Conservation (phyloP, 176 grass and related monocot species). For the Eragrostis nindensis region DNA sequence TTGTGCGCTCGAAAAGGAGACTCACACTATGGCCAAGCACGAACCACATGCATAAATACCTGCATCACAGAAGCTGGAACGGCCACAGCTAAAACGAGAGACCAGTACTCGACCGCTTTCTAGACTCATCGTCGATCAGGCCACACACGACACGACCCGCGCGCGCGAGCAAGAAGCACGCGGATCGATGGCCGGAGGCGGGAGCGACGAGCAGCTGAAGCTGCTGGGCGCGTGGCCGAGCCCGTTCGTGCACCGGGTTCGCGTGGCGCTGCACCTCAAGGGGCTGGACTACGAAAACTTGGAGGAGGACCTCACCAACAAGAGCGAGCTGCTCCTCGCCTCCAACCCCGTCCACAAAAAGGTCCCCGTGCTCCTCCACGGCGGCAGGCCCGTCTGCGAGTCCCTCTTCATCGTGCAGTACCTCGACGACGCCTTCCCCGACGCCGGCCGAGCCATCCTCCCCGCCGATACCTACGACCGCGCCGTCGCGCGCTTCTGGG, state of each 20-base stretch:
- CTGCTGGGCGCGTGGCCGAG: constrained; percentile 48
- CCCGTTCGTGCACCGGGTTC: constrained; percentile 47
- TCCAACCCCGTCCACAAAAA: constrained; percentile 71
- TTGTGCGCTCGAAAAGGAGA: no score
- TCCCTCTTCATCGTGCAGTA: constrained; percentile 64
- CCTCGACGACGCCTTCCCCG: constrained; percentile 57
- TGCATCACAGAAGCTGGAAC: no score
- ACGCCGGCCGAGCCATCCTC: constrained; percentile 13
- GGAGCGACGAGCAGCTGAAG: not conserved
- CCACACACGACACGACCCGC: no score
- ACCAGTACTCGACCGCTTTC: no score
- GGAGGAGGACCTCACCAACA: constrained; percentile 38
- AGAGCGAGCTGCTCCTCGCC: constrained; percentile 62
- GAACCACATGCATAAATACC: no score
- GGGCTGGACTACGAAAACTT: constrained; percentile 44
- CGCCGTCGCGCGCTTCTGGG: constrained; percentile 63
- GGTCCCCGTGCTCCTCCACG: constrained; percentile 65
- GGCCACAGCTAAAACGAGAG: no score
- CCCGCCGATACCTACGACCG: constrained; percentile 45
- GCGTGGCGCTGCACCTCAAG: constrained; percentile 57
- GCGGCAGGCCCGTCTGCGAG: constrained; percentile 47
- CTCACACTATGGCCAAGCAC: no score
- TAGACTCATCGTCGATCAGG: no score
- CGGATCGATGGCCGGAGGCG: not conserved
- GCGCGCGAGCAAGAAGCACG: no score